These are phyloP conservation scores for Tetrapisispora iriomotensis DNA, from an alignment of 805 yeast species.

Conservation along the genomic window DNA sequence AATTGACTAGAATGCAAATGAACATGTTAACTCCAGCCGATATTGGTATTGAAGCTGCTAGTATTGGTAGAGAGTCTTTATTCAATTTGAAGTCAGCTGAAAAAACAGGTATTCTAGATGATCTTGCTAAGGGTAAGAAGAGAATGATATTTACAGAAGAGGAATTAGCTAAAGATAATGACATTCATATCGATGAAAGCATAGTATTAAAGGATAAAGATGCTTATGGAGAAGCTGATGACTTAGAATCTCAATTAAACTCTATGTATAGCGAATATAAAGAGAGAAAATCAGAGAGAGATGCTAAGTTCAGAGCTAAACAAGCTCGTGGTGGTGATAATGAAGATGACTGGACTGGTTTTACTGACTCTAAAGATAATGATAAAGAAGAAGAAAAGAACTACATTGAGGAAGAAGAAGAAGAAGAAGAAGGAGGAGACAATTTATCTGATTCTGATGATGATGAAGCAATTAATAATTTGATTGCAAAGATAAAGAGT, in stretches of 20 bases:
- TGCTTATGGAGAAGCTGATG: conserved; percentile 44
- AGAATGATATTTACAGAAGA: conserved; percentile 47
- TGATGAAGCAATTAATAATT: conserved; percentile 54
- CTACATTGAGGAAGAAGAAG: conserved; percentile 33
- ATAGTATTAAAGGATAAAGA: conserved; percentile 27
- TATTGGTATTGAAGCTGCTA: conserved; percentile 87
- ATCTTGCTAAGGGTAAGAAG: conserved; percentile 69
- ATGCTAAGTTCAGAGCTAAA: conserved; percentile 60
- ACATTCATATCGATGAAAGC: conserved; percentile 45
- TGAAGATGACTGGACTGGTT: conserved; percentile 74
- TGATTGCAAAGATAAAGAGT: conserved; percentile 48
- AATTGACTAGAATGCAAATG: conserved; percentile 86
- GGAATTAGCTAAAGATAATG: conserved; percentile 45
- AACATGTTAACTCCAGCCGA: conserved; percentile 89
- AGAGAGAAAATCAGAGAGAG: conserved; percentile 54
- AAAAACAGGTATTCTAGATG: conserved; percentile 71
- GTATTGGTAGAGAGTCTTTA: conserved; percentile 63
- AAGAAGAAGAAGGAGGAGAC: conserved; percentile 32
- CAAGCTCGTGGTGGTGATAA: conserved; percentile 65
- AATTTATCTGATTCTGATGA: conserved; percentile 54
- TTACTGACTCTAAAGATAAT: conserved; percentile 37
- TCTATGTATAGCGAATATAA: conserved; percentile 70
- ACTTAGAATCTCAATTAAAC: conserved; percentile 73
- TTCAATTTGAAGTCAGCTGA: conserved; percentile 82
- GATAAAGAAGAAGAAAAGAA: conserved; percentile 33